Percentiles rank a stretch among this genome's conserved stretches.
Evolutionary conservation across 2,329 filamentous ascomycete genomes (phyloP).

Genomic region (Ilyonectria robusta): DNA sequence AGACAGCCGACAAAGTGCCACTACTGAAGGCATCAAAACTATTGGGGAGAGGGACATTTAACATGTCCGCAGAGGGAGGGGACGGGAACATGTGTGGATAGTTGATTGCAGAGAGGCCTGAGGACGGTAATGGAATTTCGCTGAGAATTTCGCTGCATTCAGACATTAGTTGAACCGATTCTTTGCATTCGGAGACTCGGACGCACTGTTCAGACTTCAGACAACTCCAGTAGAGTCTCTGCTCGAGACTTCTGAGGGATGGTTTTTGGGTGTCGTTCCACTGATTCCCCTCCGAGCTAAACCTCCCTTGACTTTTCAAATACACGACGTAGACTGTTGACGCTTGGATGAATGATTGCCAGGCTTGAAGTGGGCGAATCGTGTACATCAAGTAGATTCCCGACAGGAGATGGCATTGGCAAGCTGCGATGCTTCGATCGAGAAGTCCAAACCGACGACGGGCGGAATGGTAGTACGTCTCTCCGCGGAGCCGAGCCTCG

Average conservation of each 20-base stretch:
- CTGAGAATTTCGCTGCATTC: constrained; percentile 1
- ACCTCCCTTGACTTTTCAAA: constrained; percentile 19
- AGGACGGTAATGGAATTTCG: constrained; percentile 13
- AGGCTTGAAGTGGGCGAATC: constrained; percentile 30
- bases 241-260: constrained; percentile 11
- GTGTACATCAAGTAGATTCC: constrained; percentile 37
- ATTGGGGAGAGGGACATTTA: neutral
- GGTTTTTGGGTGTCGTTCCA: constrained; percentile 21
- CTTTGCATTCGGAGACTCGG: neutral
- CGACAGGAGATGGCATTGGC: constrained; percentile 33
- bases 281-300: constrained; percentile 9
- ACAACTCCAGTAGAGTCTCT: constrained; percentile 24
- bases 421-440: constrained; percentile 29
- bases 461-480: constrained; percentile 30
- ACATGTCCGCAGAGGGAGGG: constrained; percentile 6
- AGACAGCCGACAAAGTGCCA: constrained; percentile 10
- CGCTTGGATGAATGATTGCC: constrained; percentile 31
- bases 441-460: constrained; percentile 32
- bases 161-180: neutral
- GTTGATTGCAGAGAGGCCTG: constrained; percentile 12
- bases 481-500: constrained; percentile 5
- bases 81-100: constrained; percentile 27
- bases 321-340: constrained; percentile 22
- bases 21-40: constrained; percentile 9
- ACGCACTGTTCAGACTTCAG: constrained; percentile 19